Conservation (phyloP, 371 early-diverging fungal genomes). For the Zancudomyces culisetae region DNA sequence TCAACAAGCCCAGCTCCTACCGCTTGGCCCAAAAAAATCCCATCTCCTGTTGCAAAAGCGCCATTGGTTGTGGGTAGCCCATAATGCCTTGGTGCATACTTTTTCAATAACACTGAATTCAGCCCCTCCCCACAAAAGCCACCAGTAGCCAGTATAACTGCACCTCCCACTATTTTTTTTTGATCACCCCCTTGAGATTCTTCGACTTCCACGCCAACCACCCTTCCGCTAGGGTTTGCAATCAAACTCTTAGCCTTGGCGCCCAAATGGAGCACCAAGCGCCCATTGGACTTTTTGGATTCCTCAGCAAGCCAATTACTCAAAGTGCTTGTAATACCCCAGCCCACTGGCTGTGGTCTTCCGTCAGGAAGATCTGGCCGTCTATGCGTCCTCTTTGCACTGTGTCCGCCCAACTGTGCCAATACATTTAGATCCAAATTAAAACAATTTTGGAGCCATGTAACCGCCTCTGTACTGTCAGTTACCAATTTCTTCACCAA, state of each 20-base stretch:
- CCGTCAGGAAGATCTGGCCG: conserved; percentile 28
- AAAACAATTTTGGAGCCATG: conserved; percentile 84
- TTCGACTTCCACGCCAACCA: conserved; percentile 69
- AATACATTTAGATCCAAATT: conserved; percentile 67
- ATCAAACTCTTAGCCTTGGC: conserved; percentile 22
- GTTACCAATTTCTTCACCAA: conserved; percentile 72
- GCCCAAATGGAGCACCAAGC: conserved; percentile 15
- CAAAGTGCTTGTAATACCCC: conserved; percentile 35
- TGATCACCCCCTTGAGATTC: conserved; percentile 28
- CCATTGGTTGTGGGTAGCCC: conserved; percentile 80
- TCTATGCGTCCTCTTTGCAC: conserved; percentile 81
- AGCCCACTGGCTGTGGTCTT: conserved; percentile 41
- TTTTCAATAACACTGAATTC: conserved; percentile 37
- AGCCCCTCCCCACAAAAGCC: conserved; percentile 70
- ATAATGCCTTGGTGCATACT: conserved; percentile 44
- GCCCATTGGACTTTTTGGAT: conserved; percentile 1
- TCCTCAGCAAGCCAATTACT: conserved; percentile 9
- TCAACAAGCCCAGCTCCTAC: conserved; percentile 74
- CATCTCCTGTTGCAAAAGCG: conserved; percentile 88
- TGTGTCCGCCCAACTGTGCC: conserved; percentile 76
- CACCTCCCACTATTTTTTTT: conserved; percentile 33
- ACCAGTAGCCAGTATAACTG: conserved; percentile 88
- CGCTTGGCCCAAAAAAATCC: conserved; percentile 69
- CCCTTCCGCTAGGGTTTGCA: conserved; percentile 30
- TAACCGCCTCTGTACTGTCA: conserved; percentile 70